Evolutionary conservation across 768 basidiomycete genomes (phyloP).

Genomic region (Kondoa subrosea): DNA sequence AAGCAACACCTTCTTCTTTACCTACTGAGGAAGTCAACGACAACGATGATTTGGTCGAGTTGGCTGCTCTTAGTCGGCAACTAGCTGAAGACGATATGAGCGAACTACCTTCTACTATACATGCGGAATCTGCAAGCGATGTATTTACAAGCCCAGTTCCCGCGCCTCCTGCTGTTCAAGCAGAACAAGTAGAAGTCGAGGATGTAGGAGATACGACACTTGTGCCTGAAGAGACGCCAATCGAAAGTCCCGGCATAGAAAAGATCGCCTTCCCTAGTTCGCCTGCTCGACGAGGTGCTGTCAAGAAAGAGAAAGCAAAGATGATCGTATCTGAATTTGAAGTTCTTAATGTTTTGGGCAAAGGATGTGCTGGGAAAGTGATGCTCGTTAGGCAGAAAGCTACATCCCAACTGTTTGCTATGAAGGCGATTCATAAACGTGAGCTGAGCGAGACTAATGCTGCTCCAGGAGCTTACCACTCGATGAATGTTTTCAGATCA

Average conservation of each 20-base stretch:
- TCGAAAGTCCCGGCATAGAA: background rate
- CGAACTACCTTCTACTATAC: background rate
- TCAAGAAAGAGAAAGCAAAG: constrained; percentile 37
- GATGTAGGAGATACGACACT: too few relatives aligned
- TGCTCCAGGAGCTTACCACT: background rate
- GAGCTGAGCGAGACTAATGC: constrained; percentile 38
- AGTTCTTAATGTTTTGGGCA: constrained; percentile 89
- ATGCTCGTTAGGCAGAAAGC: constrained; percentile 69
- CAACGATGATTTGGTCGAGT: background rate
- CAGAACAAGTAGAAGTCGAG: too few relatives aligned
- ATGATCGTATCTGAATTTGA: constrained; percentile 82
- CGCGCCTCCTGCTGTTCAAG: too few relatives aligned
- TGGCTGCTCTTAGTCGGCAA: background rate
- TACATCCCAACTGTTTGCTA: constrained; percentile 56
- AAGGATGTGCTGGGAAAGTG: constrained; percentile 85
- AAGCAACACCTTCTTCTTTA: background rate
- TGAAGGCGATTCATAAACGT: constrained; percentile 91
- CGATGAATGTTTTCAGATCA: constrained; percentile 11
- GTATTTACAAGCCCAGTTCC: too few relatives aligned
- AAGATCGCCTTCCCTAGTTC: background rate
- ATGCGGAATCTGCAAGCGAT: too few relatives aligned
- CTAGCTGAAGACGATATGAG: background rate
- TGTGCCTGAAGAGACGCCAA: constrained; percentile 1
- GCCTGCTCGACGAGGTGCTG: background rate
- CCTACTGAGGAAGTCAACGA: background rate